phyloP scores from a whole-genome alignment of 345 rosid genomes.

The Arabis alpina region DNA sequence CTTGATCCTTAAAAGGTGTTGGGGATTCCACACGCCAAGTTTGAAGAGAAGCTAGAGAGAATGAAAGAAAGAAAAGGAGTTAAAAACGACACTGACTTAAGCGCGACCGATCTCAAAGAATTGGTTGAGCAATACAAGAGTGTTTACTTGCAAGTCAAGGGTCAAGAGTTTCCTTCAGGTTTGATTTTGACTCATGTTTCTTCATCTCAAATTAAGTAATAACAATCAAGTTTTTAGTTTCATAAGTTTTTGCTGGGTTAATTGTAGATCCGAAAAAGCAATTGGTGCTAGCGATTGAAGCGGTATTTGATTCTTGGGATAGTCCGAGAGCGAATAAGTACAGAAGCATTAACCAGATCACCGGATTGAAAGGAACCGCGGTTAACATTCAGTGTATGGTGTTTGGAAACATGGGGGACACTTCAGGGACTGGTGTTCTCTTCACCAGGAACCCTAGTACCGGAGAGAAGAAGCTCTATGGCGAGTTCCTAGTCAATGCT shows the following conservation, averaged over 20 bases:
- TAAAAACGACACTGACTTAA: conserved; percentile 69
- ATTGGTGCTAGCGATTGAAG: conserved; percentile 64
- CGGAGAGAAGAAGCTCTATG: conserved; percentile 86
- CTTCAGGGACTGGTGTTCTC: conserved; percentile 94
- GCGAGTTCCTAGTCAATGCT: conserved; percentile 92
- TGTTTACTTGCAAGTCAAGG: conserved; percentile 66
- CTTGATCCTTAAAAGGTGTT: conserved; percentile 57
- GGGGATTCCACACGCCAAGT: conserved; percentile 84
- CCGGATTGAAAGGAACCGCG: conserved; percentile 87
- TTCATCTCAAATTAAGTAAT: neutral
- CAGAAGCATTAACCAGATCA: conserved; percentile 86
- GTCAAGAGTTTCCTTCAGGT: conserved; percentile 90
- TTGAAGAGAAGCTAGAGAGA: conserved; percentile 72
- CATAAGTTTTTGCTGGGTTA: neutral
- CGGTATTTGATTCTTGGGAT: conserved; percentile 96
- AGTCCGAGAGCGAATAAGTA: conserved; percentile 84
- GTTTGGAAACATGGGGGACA: conserved; percentile 92
- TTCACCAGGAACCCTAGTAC: conserved; percentile 97
- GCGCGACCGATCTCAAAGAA: conserved; percentile 77
- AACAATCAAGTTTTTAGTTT: neutral
- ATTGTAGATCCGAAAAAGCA: conserved; percentile 76
- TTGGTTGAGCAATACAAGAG: conserved; percentile 84
- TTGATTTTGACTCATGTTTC: neutral
- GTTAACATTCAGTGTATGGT: conserved; percentile 96
- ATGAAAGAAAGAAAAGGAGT: conserved; percentile 72